Evolutionary conservation across 768 basidiomycete species (phyloP).

Genomic region (Suillus subaureus): DNA sequence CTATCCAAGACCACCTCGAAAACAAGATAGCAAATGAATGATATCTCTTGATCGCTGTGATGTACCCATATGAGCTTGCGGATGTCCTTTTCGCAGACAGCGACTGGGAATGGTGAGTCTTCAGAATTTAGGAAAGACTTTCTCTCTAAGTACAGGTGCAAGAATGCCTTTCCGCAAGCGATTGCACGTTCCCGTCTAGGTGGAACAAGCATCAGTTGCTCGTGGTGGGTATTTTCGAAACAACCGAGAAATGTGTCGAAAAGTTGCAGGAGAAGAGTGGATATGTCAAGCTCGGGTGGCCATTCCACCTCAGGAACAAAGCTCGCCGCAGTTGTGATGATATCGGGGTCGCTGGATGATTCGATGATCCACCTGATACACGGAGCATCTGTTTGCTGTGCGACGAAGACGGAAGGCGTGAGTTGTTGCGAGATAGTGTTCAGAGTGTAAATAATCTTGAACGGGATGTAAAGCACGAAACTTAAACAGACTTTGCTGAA

Average conservation of each 20-base stretch:
- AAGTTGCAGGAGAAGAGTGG: constrained; percentile 9
- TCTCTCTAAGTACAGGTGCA: constrained; percentile 13
- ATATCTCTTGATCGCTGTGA: constrained; percentile 10
- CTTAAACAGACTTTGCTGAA: background rate
- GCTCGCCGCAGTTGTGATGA: constrained; percentile 15
- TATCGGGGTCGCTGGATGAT: constrained; percentile 10
- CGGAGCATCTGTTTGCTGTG: constrained; percentile 4
- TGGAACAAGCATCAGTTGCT: constrained; percentile 6
- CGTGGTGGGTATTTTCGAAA: constrained; percentile 9
- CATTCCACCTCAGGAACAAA: constrained; percentile 19
- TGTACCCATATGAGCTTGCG: constrained; percentile 11
- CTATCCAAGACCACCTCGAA: constrained; percentile 5
- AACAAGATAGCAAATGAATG: constrained; percentile 11
- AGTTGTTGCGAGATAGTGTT: background rate
- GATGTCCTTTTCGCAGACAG: constrained; percentile 1
- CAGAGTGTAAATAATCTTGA: background rate
- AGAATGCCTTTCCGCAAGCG: constrained; percentile 13
- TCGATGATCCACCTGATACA: constrained; percentile 13
- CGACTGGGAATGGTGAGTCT: background rate
- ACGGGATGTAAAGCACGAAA: constrained; percentile 7
- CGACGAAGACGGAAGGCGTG: background rate
- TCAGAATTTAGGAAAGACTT: constrained; percentile 1
- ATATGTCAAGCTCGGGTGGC: constrained; percentile 17
- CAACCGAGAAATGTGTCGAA: constrained; percentile 11
- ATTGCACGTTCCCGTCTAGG: constrained; percentile 11